Base-by-base conservation (phyloP, 768 basidiomycete species). In the Leccinum uliginosum region DNA sequence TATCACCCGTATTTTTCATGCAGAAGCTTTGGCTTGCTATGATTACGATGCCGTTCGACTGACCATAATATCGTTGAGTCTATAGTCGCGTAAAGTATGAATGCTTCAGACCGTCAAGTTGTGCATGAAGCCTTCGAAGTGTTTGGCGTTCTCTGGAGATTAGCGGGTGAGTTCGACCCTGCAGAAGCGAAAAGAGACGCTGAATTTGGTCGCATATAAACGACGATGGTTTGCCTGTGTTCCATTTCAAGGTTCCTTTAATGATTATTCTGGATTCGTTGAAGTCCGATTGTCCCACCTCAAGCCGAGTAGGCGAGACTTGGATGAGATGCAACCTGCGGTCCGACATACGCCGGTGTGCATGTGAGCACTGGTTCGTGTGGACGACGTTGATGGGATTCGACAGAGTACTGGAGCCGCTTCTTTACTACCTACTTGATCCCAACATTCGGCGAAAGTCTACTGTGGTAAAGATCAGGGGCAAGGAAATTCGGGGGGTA, bases 241-340 rank as follows among this genome's bases (percentile, higher is more conserved):
- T 91, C 65, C 77, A 79, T 24, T 85, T 98, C 66, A 87, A 87
- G 64, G 78, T 87, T 1, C 96, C 96, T 0, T 80, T 98, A 81
- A 87, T 93, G 80, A 83, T 86, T 45, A 85, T 96, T 32, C 73
- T 98, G 50, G 93, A 96, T 65, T 85, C 86, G 0, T 72, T 98
- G 48, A 87, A 86, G 64, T 86, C 79, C 38, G 84, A 87, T 30
- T 86, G 93, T 61, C 89, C 92, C 7, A 74, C 74, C 58, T 71
- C 89, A 10, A 85, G 89, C 26, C 81, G 93, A 11, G 78, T 90
- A 30, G 91, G 91, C 12, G 96, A 98, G 71, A 93, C 93, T 0
- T 99, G 97, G 97, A 93, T 99, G 89, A 83, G 95, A 24, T 93
- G 92, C 66, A 93, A 86, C 64, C 78, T 97, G 29, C 91, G 89